Evolutionary conservation across 352 stramenopile genomes (phyloP).

Genomic region (Phytophthora pistaciae): DNA sequence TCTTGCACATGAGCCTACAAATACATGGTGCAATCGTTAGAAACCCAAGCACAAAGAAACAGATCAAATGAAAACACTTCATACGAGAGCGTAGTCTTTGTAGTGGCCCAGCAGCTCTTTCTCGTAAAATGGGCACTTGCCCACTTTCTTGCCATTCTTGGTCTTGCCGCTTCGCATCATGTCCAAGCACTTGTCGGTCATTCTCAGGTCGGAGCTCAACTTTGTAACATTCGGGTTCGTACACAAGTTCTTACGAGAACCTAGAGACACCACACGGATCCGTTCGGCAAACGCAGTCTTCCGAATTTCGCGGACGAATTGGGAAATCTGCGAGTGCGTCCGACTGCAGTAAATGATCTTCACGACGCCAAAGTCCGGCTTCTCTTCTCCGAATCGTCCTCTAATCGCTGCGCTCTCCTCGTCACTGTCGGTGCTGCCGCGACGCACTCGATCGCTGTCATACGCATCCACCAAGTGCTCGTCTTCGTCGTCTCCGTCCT

Average conservation of each 20-base stretch:
- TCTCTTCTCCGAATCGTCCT: conserved; percentile 30
- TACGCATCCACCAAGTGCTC: conserved; percentile 82
- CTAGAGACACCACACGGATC: conserved; percentile 84
- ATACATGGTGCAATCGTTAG: not conserved
- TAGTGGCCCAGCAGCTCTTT: conserved; percentile 76
- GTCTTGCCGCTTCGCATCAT: conserved; percentile 83
- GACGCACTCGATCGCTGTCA: conserved; percentile 61
- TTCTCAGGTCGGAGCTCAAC: conserved; percentile 77
- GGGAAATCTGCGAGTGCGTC: conserved; percentile 91
- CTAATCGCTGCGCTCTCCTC: conserved; percentile 31
- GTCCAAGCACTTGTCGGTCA: conserved; percentile 88
- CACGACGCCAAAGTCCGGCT: conserved; percentile 49
- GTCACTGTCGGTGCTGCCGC: conserved; percentile 42
- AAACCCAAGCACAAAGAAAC: conserved; percentile 7
- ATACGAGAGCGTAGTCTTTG: conserved; percentile 82
- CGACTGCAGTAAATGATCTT: conserved; percentile 94
- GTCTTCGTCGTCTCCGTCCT: conserved; percentile 42
- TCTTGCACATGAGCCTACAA: conserved; percentile 88
- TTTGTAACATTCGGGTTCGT: conserved; percentile 77
- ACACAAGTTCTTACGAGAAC: conserved; percentile 89
- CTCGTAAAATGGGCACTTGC: conserved; percentile 88
- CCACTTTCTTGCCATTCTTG: conserved; percentile 56
- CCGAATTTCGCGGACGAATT: conserved; percentile 90
- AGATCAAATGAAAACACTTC: conserved; percentile 16
- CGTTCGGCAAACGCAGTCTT: conserved; percentile 78